A percentile compares a stretch with the other conserved stretches of the same genome.
phyloP scores from a whole-genome alignment of 495 filamentous ascomycete species.

The Xylaria intraflava region DNA sequence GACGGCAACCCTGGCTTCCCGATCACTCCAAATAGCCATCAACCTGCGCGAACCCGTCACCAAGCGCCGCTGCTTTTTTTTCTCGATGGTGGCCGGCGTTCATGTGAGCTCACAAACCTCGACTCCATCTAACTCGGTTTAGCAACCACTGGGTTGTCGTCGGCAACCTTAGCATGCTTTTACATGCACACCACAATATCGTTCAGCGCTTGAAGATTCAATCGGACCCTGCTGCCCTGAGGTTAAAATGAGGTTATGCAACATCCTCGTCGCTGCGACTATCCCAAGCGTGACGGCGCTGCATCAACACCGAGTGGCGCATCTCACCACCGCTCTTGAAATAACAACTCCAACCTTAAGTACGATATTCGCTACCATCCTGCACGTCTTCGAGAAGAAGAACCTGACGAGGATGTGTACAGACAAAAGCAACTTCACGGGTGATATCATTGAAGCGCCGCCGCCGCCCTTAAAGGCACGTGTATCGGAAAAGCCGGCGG shows the following conservation, averaged over 20 bases:
- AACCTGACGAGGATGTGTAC: neutral
- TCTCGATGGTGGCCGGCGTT: neutral
- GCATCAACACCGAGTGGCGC: slow-evolving; percentile 4
- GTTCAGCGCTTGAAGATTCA: neutral
- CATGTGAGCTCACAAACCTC: neutral
- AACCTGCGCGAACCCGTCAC: neutral
- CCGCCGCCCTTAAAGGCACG: slow-evolving; percentile 13
- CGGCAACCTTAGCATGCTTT: neutral
- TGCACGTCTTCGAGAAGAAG: neutral
- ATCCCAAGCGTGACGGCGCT: neutral
- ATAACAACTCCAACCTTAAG: neutral
- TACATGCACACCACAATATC: neutral
- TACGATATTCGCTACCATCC: slow-evolving; percentile 1
- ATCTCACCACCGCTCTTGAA: neutral
- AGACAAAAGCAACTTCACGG: slow-evolving; percentile 16
- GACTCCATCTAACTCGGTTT: neutral
- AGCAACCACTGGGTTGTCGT: neutral
- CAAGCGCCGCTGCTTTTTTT: neutral
- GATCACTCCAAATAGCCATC: neutral
- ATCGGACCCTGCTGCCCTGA: neutral
- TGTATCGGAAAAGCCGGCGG: slow-evolving; percentile 17
- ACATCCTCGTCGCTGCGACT: slow-evolving; percentile 4
- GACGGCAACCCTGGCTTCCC: neutral
- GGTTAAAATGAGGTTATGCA: slow-evolving; percentile 10
- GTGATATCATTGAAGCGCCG: slow-evolving; percentile 9